Percentiles rank a stretch among this genome's conserved stretches.
phyloP scores from a whole-genome alignment of 805 yeast genomes.

The Sugiyamaella boreocaroliniensis region DNA sequence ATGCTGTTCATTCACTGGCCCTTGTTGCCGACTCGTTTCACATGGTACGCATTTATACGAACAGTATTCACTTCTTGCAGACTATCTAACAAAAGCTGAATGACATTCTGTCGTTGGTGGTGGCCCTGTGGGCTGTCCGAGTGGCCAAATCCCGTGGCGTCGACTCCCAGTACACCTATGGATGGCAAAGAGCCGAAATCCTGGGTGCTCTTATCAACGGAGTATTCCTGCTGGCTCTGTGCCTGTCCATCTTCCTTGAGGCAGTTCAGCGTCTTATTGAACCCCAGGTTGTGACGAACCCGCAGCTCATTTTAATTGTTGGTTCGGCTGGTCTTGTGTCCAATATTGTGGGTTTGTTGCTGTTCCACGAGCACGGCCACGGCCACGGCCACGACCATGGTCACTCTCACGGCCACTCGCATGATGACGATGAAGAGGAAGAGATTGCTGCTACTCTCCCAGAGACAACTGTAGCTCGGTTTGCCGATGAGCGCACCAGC shows the following conservation, averaged over 20 bases:
- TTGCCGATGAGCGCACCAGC: slow-evolving; percentile 34
- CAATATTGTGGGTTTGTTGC: slow-evolving; percentile 71
- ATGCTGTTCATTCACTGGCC: slow-evolving; percentile 89
- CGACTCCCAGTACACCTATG: slow-evolving; percentile 86
- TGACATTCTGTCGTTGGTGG: slow-evolving; percentile 80
- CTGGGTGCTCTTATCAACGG: slow-evolving; percentile 93
- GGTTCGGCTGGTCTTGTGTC: slow-evolving; percentile 80
- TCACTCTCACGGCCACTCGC: slow-evolving; percentile 12
- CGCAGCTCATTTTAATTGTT: slow-evolving; percentile 73
- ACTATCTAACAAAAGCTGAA: slow-evolving; percentile 41
- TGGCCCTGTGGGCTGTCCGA: slow-evolving; percentile 94
- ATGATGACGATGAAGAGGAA: slow-evolving; percentile 6
- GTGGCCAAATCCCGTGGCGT: slow-evolving; percentile 79
- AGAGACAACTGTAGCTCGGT: slow-evolving; percentile 39
- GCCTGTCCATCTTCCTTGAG: slow-evolving; percentile 86
- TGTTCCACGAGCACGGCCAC: slow-evolving; percentile 85
- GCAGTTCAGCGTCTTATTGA: slow-evolving; percentile 83
- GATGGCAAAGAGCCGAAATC: slow-evolving; percentile 97
- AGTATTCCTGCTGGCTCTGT: slow-evolving; percentile 83
- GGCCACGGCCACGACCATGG: slow-evolving; percentile 29
- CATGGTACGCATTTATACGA: slow-evolving; percentile 41
- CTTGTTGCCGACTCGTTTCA: slow-evolving; percentile 95
- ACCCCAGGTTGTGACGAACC: slow-evolving; percentile 73
- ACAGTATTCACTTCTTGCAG: too few relatives aligned
- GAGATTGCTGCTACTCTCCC: slow-evolving; percentile 39